Evolutionary conservation across 371 early-diverging fungal species (phyloP).

Genomic region (Mucor mucedo): DNA sequence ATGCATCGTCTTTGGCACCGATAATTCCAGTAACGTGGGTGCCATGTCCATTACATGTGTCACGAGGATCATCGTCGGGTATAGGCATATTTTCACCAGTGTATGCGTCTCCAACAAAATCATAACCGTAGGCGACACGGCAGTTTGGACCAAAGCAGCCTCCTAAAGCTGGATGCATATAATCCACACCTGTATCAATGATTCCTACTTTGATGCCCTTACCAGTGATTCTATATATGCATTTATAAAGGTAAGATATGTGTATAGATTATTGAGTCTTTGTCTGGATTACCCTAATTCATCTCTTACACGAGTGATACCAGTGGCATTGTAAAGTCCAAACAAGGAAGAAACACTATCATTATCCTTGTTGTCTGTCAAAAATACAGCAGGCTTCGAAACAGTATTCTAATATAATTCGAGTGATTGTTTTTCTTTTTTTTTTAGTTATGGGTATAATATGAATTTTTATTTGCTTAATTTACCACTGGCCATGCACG

Average conservation of each 20-base stretch:
- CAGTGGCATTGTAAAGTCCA: conserved; percentile 39
- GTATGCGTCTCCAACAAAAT: conserved; percentile 58
- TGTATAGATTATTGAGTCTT: not conserved
- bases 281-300: conserved; percentile 34
- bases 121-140: conserved; percentile 69
- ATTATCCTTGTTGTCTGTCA: conserved; percentile 1
- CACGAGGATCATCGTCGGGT: conserved; percentile 36
- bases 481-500: conserved; percentile 53
- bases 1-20: conserved; percentile 53
- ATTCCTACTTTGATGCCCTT: conserved; percentile 37
- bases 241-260: not conserved
- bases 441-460: too few relatives aligned
- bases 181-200: conserved; percentile 62
- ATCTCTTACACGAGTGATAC: conserved; percentile 32
- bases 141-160: conserved; percentile 67
- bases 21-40: conserved; percentile 61
- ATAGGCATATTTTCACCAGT: conserved; percentile 29
- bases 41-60: conserved; percentile 39
- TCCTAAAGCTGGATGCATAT: conserved; percentile 74
- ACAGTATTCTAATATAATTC: conserved; percentile 19
- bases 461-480: too few relatives aligned
- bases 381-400: conserved; percentile 21
- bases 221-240: conserved; percentile 23
- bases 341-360: conserved; percentile 27
- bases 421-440: too few relatives aligned